Conservation (phyloP, 192 early-diverging fungal genomes). For the Coemansia furcata region DNA sequence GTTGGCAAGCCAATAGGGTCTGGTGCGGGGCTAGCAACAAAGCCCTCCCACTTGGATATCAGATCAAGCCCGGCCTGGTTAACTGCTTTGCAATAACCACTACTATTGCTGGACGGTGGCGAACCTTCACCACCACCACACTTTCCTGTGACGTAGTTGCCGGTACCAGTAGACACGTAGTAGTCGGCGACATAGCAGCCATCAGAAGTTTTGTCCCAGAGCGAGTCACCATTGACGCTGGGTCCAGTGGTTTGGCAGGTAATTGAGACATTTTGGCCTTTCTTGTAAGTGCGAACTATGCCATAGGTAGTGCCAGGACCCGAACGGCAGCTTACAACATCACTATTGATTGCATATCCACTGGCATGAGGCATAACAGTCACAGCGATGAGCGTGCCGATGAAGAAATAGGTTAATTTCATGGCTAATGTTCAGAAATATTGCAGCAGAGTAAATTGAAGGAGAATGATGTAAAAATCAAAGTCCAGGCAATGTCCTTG, state of each 20-base stretch:
- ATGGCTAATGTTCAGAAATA: neutral
- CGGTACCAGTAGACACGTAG: slow-evolving; percentile 6
- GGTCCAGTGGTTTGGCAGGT: neutral
- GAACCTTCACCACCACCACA: slow-evolving; percentile 9
- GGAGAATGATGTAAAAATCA: too few relatives aligned
- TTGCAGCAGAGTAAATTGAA: too few relatives aligned
- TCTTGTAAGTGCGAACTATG: neutral
- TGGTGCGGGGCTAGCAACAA: slow-evolving; percentile 38
- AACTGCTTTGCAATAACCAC: neutral
- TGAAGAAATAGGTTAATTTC: neutral
- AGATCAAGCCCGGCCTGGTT: slow-evolving; percentile 31
- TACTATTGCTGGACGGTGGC: neutral
- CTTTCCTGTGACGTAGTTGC: slow-evolving; percentile 20
- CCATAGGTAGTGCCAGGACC: slow-evolving; percentile 4
- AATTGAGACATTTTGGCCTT: neutral
- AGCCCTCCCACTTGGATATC: slow-evolving; percentile 41
- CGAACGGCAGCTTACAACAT: slow-evolving; percentile 11
- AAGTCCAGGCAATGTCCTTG: too few relatives aligned
- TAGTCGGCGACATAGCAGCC: neutral
- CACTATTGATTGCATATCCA: neutral
- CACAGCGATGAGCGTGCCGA: neutral
- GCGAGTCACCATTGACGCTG: neutral
- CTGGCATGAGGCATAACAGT: neutral
- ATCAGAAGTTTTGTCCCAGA: slow-evolving; percentile 2
- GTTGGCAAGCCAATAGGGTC: slow-evolving; percentile 52